Evolutionary conservation across 1,284 basidiomycete species (phyloP).

Genomic region (Sporisorium sorghi): DNA sequence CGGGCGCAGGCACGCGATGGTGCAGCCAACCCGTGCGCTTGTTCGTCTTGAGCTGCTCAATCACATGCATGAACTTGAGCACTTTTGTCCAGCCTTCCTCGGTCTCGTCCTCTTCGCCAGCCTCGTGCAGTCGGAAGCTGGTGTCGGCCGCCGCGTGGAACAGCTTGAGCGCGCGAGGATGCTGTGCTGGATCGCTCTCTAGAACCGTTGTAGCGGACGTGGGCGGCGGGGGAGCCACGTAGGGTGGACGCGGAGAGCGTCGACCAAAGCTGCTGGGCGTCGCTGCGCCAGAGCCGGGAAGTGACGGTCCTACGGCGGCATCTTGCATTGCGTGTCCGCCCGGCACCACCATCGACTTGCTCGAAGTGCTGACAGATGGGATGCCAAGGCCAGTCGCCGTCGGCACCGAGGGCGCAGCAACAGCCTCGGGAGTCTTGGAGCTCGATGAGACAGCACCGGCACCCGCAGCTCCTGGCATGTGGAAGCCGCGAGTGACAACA

Average conservation of each 20-base stretch:
- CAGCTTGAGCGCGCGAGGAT: slow-evolving; percentile 46
- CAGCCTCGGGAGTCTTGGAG: slow-evolving; percentile 13
- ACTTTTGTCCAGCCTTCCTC: slow-evolving; percentile 51
- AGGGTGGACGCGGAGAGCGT: slow-evolving; percentile 58
- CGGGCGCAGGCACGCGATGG: slow-evolving; percentile 60
- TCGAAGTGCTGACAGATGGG: slow-evolving; percentile 14
- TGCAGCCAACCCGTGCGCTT: slow-evolving; percentile 68
- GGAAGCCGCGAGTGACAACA: slow-evolving; percentile 50
- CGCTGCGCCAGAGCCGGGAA: slow-evolving; percentile 32
- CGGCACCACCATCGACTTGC: slow-evolving; percentile 21
- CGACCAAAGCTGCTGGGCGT: slow-evolving; percentile 48
- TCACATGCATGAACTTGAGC: slow-evolving; percentile 64
- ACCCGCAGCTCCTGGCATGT: slow-evolving; percentile 21
- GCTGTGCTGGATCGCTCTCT: slow-evolving; percentile 39
- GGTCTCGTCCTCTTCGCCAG: slow-evolving; percentile 47
- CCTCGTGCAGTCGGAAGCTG: slow-evolving; percentile 41
- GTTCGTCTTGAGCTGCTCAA: slow-evolving; percentile 65
- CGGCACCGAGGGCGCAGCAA: slow-evolving; percentile 1
- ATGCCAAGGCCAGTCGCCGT: slow-evolving; percentile 25
- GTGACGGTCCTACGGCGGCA: slow-evolving; percentile 26
- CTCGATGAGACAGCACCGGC: not conserved
- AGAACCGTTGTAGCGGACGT: slow-evolving; percentile 48
- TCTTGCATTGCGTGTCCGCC: slow-evolving; percentile 21
- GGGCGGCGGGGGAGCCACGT: slow-evolving; percentile 62
- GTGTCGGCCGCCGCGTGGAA: slow-evolving; percentile 44